phyloP scores from a whole-genome alignment of 176 grass and related monocot genomes.

The maize (Zea mays) region Zm-B73-REFERENCE-NAM-5.0 NC_050101.1:173695501-173696000 shows the following conservation, averaged over 20 bases:
- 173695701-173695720: conserved; percentile 31
- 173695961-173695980: not conserved
- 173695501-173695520: conserved; percentile 49
- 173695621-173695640: conserved; percentile 57
- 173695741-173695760: conserved; percentile 25
- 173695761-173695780: conserved; percentile 36
- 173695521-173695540: conserved; percentile 39
- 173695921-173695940: conserved; percentile 38
- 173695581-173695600: conserved; percentile 46
- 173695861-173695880: conserved; percentile 30
- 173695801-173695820: conserved; percentile 37
- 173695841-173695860: conserved; percentile 24
- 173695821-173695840: conserved; percentile 23
- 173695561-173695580: conserved; percentile 26
- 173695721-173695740: conserved; percentile 27
- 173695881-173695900: conserved; percentile 48
- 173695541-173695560: conserved; percentile 36
- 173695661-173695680: conserved; percentile 43
- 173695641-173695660: conserved; percentile 38
- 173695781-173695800: conserved; percentile 44
- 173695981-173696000: not conserved
- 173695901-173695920: conserved; percentile 44
- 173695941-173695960: conserved; percentile 6
- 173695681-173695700: conserved; percentile 46
- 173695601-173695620: conserved; percentile 43